These are phyloP conservation scores for Trypanosoma theileri DNA, from an alignment of 208 protist genomes.

Conservation along the genomic window DNA sequence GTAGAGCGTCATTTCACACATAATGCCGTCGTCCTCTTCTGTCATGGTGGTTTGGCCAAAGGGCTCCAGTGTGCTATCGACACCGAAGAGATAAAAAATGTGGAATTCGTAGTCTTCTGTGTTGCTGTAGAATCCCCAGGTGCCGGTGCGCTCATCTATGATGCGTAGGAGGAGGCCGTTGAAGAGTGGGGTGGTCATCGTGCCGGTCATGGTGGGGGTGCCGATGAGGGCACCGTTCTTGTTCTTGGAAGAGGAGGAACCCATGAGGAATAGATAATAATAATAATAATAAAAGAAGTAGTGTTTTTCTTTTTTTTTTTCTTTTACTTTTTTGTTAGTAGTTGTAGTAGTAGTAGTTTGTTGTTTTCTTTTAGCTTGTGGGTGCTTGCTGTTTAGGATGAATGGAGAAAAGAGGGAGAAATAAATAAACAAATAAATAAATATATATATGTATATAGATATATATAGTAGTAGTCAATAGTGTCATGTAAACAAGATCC, in stretches of 20 bases:
- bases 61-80: conserved; percentile 45
- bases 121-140: conserved; percentile 77
- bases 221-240: conserved; percentile 1
- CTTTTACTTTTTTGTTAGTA: not conserved
- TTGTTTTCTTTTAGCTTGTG: no score
- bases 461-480: no score
- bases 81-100: conserved; percentile 73
- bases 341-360: no score
- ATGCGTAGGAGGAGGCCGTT: conserved; percentile 77
- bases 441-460: no score
- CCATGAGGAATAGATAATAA: conserved; percentile 33
- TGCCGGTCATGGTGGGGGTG: conserved; percentile 17
- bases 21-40: conserved; percentile 68
- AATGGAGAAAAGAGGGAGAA: no score
- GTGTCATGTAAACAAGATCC: no score
- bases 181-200: conserved; percentile 51
- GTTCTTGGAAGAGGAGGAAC: conserved; percentile 23
- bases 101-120: conserved; percentile 84
- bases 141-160: conserved; percentile 35
- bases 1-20: conserved; percentile 54
- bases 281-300: no score
- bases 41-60: conserved; percentile 47
- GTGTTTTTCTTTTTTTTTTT: not conserved
- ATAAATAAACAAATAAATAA: no score
- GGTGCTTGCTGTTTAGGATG: no score